Evolutionary conservation across 2,329 filamentous ascomycete genomes (phyloP), one percentile per base, ranked within the genome.

Genomic region (Penicillium sp.): DNA sequence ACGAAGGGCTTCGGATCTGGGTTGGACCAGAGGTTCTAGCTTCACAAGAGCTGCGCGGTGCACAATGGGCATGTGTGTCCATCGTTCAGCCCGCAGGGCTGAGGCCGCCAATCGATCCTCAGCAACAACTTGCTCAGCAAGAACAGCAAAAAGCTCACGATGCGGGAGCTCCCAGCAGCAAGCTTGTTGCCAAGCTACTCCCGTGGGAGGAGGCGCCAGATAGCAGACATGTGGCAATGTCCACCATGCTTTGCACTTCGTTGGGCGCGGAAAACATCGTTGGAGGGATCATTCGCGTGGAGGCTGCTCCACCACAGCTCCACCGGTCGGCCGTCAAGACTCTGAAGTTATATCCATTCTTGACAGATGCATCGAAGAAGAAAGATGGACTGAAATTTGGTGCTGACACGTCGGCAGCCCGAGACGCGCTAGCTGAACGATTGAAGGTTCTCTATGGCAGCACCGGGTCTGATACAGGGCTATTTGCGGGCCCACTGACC

Each of bases 181-280:
- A 84, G 57, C 72, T 97, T 1, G 79, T 97, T 34, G 91, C 90
- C 2, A 81, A 80, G 53, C 68, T 97, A 3, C 74, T 80, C 35
- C 72, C 82, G 1, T 98, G 93, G 94, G 81, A 90, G 49, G 88
- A 95, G 61, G 85, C 90, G 1, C 90, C 93, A 1, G 88, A 91
- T 62, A 84, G 82, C 45, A 83, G 86, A 53, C 86, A 91, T 52
- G 81, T 82, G 42, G 88, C 88, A 1, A 74, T 98, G 25, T 97
- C 93, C 1, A 80, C 83, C 0, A 71, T 83, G 3, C 73, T 98
- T 5, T 95, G 88, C 66, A 79, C 80, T 28, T 80, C 86, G 1
- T 76, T 98, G 24, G 84, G 83, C 2, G 83, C 81, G 45, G 74
- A 81, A 35, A 84, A 82, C 1, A 78, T 95, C 44, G 86, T 95